Base-by-base conservation (phyloP, 2,329 filamentous ascomycete species). In the Apiospora arundinis region DNA sequence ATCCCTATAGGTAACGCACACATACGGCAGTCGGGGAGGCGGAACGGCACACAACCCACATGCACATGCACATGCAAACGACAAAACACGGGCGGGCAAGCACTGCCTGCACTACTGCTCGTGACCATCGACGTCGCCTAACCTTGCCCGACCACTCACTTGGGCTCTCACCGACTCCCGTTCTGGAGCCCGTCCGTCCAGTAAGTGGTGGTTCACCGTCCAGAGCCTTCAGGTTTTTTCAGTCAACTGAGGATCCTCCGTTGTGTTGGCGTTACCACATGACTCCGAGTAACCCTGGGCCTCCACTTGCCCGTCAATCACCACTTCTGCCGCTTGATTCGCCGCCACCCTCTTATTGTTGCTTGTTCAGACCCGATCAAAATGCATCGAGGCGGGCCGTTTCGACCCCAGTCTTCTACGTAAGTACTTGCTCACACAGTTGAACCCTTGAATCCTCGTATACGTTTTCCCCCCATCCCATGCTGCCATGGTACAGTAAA, bases 401-500 rank as follows among this genome's bases (percentile, higher is more conserved):
- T 18, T n/a, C 28, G 28, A 63, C 56, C n/a, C 52, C 52, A 60
- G 28, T 60, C 52, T 37, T 21, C 28, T 28, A 32, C 32, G 3
- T 6, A 32, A 32, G 32, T 32, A 32, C 32, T 4, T 32, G 21
- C 6, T 49, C 23, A 32, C 18, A 37, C 52, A 37, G 11, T 21
- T 63, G 52, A 60, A 60, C 56, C 56, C 56, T 40, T 40, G 32
- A 18, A 40, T 40, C n/a, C 32, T 63, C 32, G 56, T 40, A 63
- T 63, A 9, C n/a, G 16, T 63, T 6, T 45, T 45, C 9, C 3
- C 3, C 72, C 67, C 37, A 73, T 72, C 70, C 9, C 32, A 32
- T 32, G 32, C 32, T 32, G 32, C 32, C 32, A 32, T 32, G 6
- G 32, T 32, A 32, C 32, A 32, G 32, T 21, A 40, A 12, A 40